A percentile compares a stretch with the other conserved stretches of the same genome.
These are phyloP conservation scores for Epichloe hybrida DNA, from an alignment of 2,329 filamentous ascomycete species.

Conservation along the genomic window DNA sequence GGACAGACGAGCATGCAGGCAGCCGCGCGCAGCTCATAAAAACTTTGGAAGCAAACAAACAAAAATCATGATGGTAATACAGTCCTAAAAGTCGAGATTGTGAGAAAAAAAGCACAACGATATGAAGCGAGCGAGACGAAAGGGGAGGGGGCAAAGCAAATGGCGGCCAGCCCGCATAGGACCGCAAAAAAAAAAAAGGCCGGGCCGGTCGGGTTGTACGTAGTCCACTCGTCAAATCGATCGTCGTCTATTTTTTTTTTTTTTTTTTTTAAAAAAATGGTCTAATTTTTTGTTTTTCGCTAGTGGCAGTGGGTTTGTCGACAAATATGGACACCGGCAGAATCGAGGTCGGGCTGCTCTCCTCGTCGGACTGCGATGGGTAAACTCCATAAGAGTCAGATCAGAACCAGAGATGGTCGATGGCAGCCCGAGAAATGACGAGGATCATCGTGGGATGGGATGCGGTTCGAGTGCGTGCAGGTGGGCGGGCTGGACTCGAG, in stretches of 20 bases:
- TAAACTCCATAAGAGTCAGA: not conserved
- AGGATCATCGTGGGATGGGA: constrained; percentile 1
- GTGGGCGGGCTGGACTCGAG: not conserved
- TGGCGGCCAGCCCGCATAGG: not conserved
- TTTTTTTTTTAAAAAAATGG: too few relatives aligned
- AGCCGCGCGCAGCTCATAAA: not conserved
- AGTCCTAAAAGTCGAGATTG: not conserved
- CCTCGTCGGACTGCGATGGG: constrained; percentile 1
- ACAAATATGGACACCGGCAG: not conserved
- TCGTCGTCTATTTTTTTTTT: not conserved
- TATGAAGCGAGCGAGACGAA: not conserved
- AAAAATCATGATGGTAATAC: not conserved
- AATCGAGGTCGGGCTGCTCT: not conserved
- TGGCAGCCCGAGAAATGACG: constrained; percentile 1
- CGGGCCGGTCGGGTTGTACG: not conserved
- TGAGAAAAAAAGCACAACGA: not conserved
- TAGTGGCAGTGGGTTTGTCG: not conserved
- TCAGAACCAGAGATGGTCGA: not conserved
- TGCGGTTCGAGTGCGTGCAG: not conserved
- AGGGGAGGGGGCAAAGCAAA: not conserved
- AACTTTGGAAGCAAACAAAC: not conserved
- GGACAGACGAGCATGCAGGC: not conserved
- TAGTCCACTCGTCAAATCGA: not conserved
- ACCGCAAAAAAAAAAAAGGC: not conserved
- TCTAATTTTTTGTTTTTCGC: not conserved